Base-by-base conservation (phyloP, 2,329 filamentous ascomycete genomes). In the Reticulascus tulasneorum region DNA sequence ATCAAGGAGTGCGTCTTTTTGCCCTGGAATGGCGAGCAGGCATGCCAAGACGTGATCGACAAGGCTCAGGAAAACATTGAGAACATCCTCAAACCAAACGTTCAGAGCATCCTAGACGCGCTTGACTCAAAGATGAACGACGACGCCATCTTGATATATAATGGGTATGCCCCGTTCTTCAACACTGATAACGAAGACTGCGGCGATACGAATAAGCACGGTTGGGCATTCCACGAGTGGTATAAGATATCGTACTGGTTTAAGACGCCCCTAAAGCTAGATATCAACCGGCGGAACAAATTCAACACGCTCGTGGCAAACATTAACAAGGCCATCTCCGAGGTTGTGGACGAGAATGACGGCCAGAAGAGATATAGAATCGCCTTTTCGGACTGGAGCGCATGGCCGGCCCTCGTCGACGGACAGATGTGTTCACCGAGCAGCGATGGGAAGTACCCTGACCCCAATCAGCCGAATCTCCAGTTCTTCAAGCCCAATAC, bases 401-500 rank as follows among this genome's bases (percentile, higher is more conserved):
- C n/a, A n/a, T n/a, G n/a, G n/a, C n/a, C n/a, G n/a, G n/a, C n/a
- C n/a, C n/a, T n/a, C n/a, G 50, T 56, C 24, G 35, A 47, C 3
- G 58, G 58, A 11, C 53, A 59, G 35, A 50, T 57, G 40, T 63
- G 59, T 41, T 27, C 44, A 31, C 49, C 52, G 6, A 33, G 31
- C 12, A 28, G 33, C 9, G 33, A 24, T 16, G 52, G 50, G n/a
- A 17, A 33, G 20, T 56, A 54, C 33, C 56, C 7, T 9, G 58
- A 62, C 37, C 33, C 42, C 3, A 35, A 47, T 2, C 53, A 59
- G 37, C 45, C 46, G 2, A 45, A 60, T 15, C 33, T 60, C 38
- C 51, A 52, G 11, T 63, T 62, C 40, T 47, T 62, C 50, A 60
- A 61, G 43, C 44, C 37, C 17, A 42, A 51, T 39, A 55, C 45